These are phyloP conservation scores for Exophiala viscosa DNA, from an alignment of 2,329 filamentous ascomycete species.

Conservation along the genomic window DNA sequence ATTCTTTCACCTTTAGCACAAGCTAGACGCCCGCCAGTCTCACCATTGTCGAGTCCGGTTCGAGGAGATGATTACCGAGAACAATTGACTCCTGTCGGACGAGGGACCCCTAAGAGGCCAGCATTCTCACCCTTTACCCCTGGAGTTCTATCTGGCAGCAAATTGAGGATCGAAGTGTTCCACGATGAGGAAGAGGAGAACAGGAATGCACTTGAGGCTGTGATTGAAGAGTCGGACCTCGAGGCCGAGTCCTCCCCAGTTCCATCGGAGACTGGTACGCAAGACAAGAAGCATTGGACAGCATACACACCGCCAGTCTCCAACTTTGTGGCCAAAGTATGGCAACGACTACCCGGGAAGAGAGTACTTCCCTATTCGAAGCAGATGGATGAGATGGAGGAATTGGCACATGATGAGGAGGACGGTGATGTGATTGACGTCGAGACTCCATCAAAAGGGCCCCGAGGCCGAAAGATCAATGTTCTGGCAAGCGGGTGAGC, in stretches of 20 bases:
- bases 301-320: neutral
- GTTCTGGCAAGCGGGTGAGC: neutral
- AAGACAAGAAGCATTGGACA: neutral
- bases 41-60: slow-evolving; percentile 21
- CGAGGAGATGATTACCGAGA: slow-evolving; percentile 4
- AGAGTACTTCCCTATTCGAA: neutral
- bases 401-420: neutral
- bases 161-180: slow-evolving; percentile 10
- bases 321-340: slow-evolving; percentile 9
- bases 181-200: neutral
- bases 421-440: slow-evolving; percentile 13
- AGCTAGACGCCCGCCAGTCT: slow-evolving; percentile 16
- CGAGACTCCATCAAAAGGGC: slow-evolving; percentile 17
- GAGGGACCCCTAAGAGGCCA: slow-evolving; percentile 11
- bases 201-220: neutral
- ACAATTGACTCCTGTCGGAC: neutral
- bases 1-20: slow-evolving; percentile 23
- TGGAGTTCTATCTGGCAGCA: slow-evolving; percentile 9
- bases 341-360: slow-evolving; percentile 10
- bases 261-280: neutral
- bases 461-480: slow-evolving; percentile 17
- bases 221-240: neutral
- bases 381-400: neutral
- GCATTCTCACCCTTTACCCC: slow-evolving; percentile 18
- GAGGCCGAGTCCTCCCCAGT: neutral